Evolutionary conservation across 2,329 filamentous ascomycete species (phyloP).

Genomic region (Ophiocordyceps polyrhachis-furcata): DNA sequence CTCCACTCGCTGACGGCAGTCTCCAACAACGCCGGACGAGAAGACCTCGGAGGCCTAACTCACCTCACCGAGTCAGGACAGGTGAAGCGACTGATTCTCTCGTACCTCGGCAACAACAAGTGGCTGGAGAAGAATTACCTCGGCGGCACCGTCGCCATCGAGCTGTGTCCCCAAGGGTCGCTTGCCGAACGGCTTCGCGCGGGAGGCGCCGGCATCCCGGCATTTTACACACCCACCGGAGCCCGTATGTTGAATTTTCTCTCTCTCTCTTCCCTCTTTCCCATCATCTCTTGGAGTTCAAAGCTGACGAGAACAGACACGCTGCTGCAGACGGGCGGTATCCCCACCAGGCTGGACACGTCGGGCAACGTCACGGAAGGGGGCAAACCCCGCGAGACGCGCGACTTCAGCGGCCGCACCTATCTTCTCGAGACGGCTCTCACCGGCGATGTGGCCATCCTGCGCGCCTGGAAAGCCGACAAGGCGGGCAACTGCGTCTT

Average conservation of each 20-base stretch:
- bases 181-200: conserved; percentile 75
- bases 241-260: conserved; percentile 46
- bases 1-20: conserved; percentile 70
- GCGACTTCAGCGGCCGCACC: conserved; percentile 76
- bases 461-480: conserved; percentile 88
- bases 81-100: conserved; percentile 82
- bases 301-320: neutral
- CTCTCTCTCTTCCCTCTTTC: neutral
- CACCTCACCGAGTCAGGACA: conserved; percentile 63
- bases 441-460: conserved; percentile 76
- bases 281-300: neutral
- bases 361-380: conserved; percentile 60
- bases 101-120: conserved; percentile 91
- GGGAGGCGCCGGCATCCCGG: conserved; percentile 76
- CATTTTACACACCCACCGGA: conserved; percentile 81
- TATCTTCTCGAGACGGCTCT: conserved; percentile 84
- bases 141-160: conserved; percentile 69
- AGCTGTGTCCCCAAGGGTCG: conserved; percentile 83
- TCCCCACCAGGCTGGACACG: conserved; percentile 60
- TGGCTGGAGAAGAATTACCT: conserved; percentile 83
- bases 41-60: conserved; percentile 59
- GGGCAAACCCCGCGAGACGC: conserved; percentile 69
- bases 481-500: conserved; percentile 84
- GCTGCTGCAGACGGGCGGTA: conserved; percentile 72
- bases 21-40: conserved; percentile 86